Percentiles rank a stretch among this genome's conserved stretches.
Evolutionary conservation across 2,329 filamentous ascomycete species (phyloP).

Genomic region (Aspergillus sergii): DNA sequence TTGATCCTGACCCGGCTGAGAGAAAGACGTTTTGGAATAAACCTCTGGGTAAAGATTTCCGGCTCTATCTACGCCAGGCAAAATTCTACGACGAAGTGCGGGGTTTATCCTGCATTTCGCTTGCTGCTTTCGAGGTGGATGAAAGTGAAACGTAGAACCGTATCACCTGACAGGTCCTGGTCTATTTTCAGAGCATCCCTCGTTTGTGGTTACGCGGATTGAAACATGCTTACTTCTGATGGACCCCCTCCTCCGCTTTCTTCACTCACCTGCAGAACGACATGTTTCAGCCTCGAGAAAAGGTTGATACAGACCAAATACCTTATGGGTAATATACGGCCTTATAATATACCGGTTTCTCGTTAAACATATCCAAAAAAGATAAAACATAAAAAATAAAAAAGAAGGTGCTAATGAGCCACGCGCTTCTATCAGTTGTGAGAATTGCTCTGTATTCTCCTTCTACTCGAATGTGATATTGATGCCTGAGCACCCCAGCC

Average conservation of each 20-base stretch:
- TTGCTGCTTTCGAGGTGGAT: background rate
- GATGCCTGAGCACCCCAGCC: no score
- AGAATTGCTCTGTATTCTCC: no score
- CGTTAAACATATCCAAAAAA: no score
- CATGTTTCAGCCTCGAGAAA: background rate
- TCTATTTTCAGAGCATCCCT: background rate
- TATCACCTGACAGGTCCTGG: background rate
- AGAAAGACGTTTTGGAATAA: background rate
- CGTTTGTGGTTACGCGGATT: background rate
- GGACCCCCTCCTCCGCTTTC: background rate
- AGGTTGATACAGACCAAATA: background rate
- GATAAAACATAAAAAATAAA: no score
- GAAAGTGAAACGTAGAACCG: background rate
- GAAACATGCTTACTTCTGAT: background rate
- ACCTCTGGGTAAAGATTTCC: background rate
- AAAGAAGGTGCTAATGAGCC: no score
- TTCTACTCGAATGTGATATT: no score
- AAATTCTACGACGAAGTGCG: background rate
- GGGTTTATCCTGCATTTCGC: background rate
- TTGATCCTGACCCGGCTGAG: background rate
- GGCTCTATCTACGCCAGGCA: no score
- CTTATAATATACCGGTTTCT: no score
- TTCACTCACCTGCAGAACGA: background rate
- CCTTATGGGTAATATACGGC: no score
- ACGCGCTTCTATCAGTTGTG: no score